Evolutionary conservation across 2,329 filamentous ascomycete genomes (phyloP).

Genomic region (Periconia sp.): DNA sequence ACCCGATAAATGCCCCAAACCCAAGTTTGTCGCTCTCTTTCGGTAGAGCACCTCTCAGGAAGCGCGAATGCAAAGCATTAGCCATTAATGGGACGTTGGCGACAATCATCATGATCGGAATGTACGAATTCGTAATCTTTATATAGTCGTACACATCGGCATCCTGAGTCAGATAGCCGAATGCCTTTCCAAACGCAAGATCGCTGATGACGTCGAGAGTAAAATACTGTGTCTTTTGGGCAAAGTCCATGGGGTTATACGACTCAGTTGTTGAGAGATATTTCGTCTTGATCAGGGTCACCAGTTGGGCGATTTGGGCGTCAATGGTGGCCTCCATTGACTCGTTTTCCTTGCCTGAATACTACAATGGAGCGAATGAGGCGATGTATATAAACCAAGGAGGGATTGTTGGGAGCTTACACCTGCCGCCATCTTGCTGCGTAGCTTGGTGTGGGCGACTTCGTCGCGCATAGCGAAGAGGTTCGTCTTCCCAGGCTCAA

Average conservation of each 20-base stretch:
- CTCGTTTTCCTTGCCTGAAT: constrained; percentile 60
- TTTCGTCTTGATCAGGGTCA: constrained; percentile 55
- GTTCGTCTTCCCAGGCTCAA: constrained; percentile 58
- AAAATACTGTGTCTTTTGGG: constrained; percentile 56
- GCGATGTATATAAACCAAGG: too few species aligned
- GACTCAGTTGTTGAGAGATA: constrained; percentile 40
- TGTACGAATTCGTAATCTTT: too few species aligned
- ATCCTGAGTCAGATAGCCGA: constrained; percentile 13
- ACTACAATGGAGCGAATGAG: too few species aligned
- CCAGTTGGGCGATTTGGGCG: constrained; percentile 48
- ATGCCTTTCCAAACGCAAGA: constrained; percentile 12
- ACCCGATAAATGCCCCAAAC: too few species aligned
- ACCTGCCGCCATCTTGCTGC: constrained; percentile 54
- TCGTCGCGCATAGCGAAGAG: constrained; percentile 56
- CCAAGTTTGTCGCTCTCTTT: too few species aligned
- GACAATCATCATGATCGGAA: too few species aligned
- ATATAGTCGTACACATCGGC: constrained; percentile 11
- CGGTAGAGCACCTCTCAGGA: too few species aligned
- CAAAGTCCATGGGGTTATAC: constrained; percentile 51
- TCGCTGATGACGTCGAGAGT: constrained; percentile 17
- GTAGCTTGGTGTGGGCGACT: constrained; percentile 45
- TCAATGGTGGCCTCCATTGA: constrained; percentile 58
- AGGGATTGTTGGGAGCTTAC: too few species aligned
- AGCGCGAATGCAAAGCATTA: too few species aligned
- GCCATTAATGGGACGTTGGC: too few species aligned